Conservation (phyloP, 2,329 filamentous ascomycete species). For the Orbilia oligospora region DNA sequence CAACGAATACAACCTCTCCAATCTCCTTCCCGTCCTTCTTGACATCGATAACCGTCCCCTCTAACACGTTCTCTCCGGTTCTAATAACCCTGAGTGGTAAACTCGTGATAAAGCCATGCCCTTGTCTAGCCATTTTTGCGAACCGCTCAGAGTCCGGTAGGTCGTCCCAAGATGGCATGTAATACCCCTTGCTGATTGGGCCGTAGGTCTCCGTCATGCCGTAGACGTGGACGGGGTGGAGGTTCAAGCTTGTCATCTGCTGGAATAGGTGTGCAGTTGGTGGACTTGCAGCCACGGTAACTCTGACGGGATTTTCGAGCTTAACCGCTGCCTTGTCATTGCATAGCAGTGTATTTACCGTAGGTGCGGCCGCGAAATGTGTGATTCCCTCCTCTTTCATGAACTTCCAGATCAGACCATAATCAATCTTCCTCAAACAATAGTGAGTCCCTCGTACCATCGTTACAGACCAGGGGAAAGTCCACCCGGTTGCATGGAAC, state of each 20-base stretch:
- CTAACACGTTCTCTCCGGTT: slow-evolving; percentile 70
- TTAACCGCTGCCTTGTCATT: slow-evolving; percentile 80
- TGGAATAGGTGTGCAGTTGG: slow-evolving; percentile 92
- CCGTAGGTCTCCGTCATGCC: slow-evolving; percentile 75
- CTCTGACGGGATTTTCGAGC: slow-evolving; percentile 79
- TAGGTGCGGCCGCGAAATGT: slow-evolving; percentile 96
- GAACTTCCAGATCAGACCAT: slow-evolving; percentile 89
- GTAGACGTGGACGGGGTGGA: slow-evolving; percentile 93
- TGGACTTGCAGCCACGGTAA: slow-evolving; percentile 93
- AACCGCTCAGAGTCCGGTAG: slow-evolving; percentile 84
- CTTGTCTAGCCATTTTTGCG: slow-evolving; percentile 90
- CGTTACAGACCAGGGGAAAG: slow-evolving; percentile 92
- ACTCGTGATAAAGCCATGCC: slow-evolving; percentile 79
- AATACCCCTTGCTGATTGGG: slow-evolving; percentile 93
- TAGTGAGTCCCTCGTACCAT: slow-evolving; percentile 95
- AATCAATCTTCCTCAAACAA: slow-evolving; percentile 94
- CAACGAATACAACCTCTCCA: slow-evolving; percentile 82
- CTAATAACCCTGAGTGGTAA: slow-evolving; percentile 87
- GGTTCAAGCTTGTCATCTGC: slow-evolving; percentile 88
- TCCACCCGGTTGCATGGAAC: slow-evolving; percentile 81
- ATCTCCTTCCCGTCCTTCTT: slow-evolving; percentile 80
- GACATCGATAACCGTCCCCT: slow-evolving; percentile 78
- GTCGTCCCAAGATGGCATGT: slow-evolving; percentile 85
- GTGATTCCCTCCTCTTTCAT: slow-evolving; percentile 89
- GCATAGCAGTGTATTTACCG: slow-evolving; percentile 94